Conservation (phyloP, 805 yeast species). For the Geotrichum ghanense region DNA sequence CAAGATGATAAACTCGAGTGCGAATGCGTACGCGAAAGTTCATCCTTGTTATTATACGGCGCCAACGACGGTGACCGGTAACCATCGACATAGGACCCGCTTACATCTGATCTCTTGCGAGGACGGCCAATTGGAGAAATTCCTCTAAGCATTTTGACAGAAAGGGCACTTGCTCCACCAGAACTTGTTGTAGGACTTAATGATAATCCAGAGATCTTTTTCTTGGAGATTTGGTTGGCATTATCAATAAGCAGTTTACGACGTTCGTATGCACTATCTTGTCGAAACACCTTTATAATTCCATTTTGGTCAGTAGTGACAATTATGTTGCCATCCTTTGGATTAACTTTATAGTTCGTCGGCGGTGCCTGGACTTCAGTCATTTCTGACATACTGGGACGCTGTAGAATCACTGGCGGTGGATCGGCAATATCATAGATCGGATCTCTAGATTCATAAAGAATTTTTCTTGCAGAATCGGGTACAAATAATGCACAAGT, state of each 20-base stretch:
- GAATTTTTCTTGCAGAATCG: constrained; percentile 43
- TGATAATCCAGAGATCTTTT: constrained; percentile 8
- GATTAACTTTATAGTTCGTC: background rate
- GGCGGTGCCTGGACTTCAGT: background rate
- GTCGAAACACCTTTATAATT: constrained; percentile 62
- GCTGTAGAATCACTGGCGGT: constrained; percentile 19
- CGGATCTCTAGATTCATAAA: constrained; percentile 68
- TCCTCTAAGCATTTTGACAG: background rate
- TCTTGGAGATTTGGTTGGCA: background rate
- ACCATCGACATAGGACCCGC: background rate
- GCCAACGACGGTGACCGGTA: background rate
- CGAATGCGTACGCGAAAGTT: background rate
- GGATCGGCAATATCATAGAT: constrained; percentile 49
- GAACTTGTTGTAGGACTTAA: background rate
- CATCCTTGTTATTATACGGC: background rate
- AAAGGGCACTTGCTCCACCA: background rate
- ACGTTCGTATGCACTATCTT: constrained; percentile 50
- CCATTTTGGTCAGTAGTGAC: constrained; percentile 73
- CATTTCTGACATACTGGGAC: no score
- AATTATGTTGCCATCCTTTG: constrained; percentile 34
- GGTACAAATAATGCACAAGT: constrained; percentile 79
- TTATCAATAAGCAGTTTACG: constrained; percentile 12
- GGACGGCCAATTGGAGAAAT: background rate
- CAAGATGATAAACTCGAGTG: background rate
- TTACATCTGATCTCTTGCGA: background rate